Percentiles rank a stretch among this genome's conserved stretches.
phyloP scores from a whole-genome alignment of 768 basidiomycete genomes.

The Astraeus odoratus region DNA sequence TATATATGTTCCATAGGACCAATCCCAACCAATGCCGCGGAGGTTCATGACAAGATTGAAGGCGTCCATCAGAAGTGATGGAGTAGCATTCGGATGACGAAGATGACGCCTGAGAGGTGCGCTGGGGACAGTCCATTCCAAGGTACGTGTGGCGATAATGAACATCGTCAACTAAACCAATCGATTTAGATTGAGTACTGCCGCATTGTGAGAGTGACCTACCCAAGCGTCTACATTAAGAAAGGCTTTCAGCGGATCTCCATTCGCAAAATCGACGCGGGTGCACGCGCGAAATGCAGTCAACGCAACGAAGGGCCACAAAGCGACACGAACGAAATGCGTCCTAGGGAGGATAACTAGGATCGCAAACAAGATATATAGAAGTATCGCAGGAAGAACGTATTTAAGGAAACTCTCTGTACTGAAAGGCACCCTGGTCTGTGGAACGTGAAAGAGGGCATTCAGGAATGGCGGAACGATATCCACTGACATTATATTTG shows the following conservation, averaged over 20 bases:
- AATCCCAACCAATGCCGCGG: slow-evolving; percentile 60
- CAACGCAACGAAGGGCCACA: slow-evolving; percentile 41
- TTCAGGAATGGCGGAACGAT: no score
- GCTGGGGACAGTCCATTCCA: slow-evolving; percentile 14
- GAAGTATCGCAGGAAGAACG: slow-evolving; percentile 35
- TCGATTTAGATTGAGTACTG: neutral
- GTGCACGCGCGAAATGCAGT: slow-evolving; percentile 33
- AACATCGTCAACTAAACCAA: slow-evolving; percentile 10
- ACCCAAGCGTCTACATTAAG: slow-evolving; percentile 10
- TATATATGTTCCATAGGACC: slow-evolving; percentile 32
- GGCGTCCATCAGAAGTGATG: slow-evolving; percentile 33
- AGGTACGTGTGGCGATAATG: slow-evolving; percentile 6
- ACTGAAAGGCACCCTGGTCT: no score
- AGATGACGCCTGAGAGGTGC: slow-evolving; percentile 9
- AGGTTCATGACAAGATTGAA: slow-evolving; percentile 44
- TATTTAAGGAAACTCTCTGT: no score
- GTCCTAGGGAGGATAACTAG: slow-evolving; percentile 45
- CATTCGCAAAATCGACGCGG: slow-evolving; percentile 6
- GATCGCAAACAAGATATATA: slow-evolving; percentile 45
- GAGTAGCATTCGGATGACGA: slow-evolving; percentile 2
- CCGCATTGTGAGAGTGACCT: neutral
- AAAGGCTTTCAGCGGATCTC: neutral
- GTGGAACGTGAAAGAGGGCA: no score
- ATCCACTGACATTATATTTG: no score
- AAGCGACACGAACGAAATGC: slow-evolving; percentile 34